A percentile compares a stretch with the other conserved stretches of the same genome.
Evolutionary conservation across 441 rosid species (phyloP).

Genomic region (Populus hybrid): DNA sequence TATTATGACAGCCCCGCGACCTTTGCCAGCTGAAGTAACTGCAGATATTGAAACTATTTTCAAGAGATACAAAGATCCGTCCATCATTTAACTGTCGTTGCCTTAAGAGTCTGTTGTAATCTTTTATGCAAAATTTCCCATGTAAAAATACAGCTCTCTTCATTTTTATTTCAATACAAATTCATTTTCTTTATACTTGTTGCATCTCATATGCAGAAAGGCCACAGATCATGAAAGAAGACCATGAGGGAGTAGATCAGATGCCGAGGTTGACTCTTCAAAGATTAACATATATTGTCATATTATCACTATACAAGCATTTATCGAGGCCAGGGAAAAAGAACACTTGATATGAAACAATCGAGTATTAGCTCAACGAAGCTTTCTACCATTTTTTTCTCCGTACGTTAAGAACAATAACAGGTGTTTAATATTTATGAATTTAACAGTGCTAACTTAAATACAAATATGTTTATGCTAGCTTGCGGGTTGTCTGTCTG

Average conservation of each 20-base stretch:
- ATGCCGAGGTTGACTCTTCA: not conserved
- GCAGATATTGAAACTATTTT: conserved; percentile 62
- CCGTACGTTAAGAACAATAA: too few relatives aligned
- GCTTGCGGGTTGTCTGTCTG: too few relatives aligned
- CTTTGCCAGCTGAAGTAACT: conserved; percentile 59
- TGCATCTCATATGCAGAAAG: not conserved
- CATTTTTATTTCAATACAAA: not conserved
- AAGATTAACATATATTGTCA: not conserved
- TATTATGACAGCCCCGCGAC: conserved; percentile 60
- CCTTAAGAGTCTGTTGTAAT: not conserved
- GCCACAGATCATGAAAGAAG: not conserved
- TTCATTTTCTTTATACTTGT: not conserved
- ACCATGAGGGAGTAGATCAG: not conserved
- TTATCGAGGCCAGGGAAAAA: too few relatives aligned
- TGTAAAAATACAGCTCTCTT: not conserved
- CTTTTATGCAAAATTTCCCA: not conserved
- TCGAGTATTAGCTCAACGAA: too few relatives aligned
- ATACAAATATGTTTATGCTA: too few relatives aligned
- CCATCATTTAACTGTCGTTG: conserved; percentile 29
- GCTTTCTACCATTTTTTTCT: too few relatives aligned
- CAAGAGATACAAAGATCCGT: conserved; percentile 78
- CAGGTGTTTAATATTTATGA: too few relatives aligned
- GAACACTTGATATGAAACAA: too few relatives aligned
- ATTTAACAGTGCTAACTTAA: too few relatives aligned
- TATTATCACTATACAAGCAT: too few relatives aligned